phyloP scores from a whole-genome alignment of 495 filamentous ascomycete species.

The Daldinia bambusicola region DNA sequence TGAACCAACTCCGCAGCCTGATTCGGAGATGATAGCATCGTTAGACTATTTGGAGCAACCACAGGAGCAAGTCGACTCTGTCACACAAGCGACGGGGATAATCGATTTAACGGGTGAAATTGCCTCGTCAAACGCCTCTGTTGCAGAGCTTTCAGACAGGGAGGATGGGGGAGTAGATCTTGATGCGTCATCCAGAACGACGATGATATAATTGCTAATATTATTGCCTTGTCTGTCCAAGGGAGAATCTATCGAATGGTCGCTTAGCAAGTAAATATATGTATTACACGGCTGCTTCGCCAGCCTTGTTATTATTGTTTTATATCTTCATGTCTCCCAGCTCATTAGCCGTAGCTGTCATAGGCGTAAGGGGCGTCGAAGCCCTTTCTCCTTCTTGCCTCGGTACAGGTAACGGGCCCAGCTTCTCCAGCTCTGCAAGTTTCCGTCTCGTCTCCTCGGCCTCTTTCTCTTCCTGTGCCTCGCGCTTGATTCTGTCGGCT shows the following conservation, averaged over 20 bases:
- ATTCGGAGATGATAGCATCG: slow-evolving; percentile 31
- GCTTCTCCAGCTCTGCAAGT: slow-evolving; percentile 54
- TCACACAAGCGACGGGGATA: slow-evolving; percentile 9
- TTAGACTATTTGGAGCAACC: slow-evolving; percentile 7
- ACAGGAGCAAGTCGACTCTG: slow-evolving; percentile 1
- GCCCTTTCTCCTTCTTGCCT: slow-evolving; percentile 34
- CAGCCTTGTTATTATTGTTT: slow-evolving; percentile 23
- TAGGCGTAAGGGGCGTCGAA: slow-evolving; percentile 31
- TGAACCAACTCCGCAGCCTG: slow-evolving; percentile 12
- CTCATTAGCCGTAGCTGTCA: slow-evolving; percentile 43
- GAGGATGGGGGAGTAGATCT: slow-evolving; percentile 10
- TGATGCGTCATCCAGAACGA: slow-evolving; percentile 14
- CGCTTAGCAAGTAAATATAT: slow-evolving; percentile 18
- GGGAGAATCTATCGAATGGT: slow-evolving; percentile 23
- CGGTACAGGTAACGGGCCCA: slow-evolving; percentile 27
- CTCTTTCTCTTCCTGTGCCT: slow-evolving; percentile 45
- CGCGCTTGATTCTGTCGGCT: slow-evolving; percentile 56
- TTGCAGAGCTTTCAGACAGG: slow-evolving; percentile 8
- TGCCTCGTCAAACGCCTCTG: slow-evolving; percentile 14
- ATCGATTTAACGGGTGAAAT: slow-evolving; percentile 33
- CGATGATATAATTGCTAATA: slow-evolving; percentile 14
- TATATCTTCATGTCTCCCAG: slow-evolving; percentile 34
- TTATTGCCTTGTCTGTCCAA: slow-evolving; percentile 7
- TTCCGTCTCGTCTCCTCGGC: slow-evolving; percentile 50
- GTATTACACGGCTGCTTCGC: slow-evolving; percentile 2